A percentile compares a stretch with the other conserved stretches of the same genome.
Evolutionary conservation across 1,139 yeast species (phyloP).

Genomic region (Protomyces arabidopsidicola): DNA sequence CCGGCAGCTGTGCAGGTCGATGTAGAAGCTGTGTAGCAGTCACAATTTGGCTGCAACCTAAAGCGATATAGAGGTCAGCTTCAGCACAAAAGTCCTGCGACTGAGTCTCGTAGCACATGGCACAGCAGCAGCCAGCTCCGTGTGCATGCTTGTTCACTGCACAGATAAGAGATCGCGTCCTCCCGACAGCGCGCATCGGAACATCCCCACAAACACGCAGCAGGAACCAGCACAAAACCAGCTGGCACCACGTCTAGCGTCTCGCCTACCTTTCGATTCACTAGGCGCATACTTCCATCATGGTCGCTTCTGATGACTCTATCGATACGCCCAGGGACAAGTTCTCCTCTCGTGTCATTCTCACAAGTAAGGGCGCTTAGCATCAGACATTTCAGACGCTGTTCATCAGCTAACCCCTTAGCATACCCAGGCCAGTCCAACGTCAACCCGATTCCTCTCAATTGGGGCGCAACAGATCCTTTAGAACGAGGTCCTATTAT

Average conservation of each 20-base stretch:
- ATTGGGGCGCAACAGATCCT: constrained; percentile 52
- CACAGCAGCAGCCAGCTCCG: too few species aligned
- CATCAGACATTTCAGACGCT: too few species aligned
- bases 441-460: constrained; percentile 47
- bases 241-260: too few species aligned
- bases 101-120: too few species aligned
- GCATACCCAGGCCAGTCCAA: constrained; percentile 50
- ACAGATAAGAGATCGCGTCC: too few species aligned
- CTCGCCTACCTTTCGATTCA: too few species aligned
- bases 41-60: not conserved
- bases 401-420: constrained; percentile 40
- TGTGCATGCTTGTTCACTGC: too few species aligned
- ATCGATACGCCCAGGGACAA: not conserved
- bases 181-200: too few species aligned
- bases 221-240: too few species aligned
- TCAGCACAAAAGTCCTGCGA: not conserved
- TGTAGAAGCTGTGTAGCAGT: not conserved
- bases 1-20: too few species aligned
- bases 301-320: not conserved
- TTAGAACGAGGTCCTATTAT: constrained; percentile 47
- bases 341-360: constrained; percentile 18
- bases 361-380: not conserved
- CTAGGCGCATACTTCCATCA: not conserved
- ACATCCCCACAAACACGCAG: too few species aligned
- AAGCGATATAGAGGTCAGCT: too few species aligned